phyloP scores from a whole-genome alignment of 768 basidiomycete species.

The Chalciporus chontae region DNA sequence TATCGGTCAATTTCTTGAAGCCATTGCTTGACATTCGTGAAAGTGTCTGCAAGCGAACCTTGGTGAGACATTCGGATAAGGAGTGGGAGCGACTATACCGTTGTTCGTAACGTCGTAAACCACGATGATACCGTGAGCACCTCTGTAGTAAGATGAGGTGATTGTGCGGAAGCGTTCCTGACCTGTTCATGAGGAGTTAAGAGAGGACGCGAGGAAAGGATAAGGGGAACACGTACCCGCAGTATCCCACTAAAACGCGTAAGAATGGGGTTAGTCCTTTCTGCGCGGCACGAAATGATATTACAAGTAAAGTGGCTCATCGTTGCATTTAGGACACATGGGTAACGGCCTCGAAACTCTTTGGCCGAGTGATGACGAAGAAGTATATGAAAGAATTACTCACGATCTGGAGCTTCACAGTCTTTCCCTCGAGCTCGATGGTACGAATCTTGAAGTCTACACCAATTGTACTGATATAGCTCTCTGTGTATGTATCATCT shows the following conservation, averaged over 20 bases:
- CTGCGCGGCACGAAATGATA: background rate
- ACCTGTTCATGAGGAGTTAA: conserved; percentile 43
- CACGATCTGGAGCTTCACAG: conserved; percentile 97
- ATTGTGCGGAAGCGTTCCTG: conserved; percentile 99
- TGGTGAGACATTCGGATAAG: background rate
- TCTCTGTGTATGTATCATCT: conserved; percentile 97
- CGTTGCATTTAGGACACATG: background rate
- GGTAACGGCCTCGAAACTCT: background rate
- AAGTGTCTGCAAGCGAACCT: conserved; percentile 61
- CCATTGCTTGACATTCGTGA: conserved; percentile 95
- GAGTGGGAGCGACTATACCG: conserved; percentile 40
- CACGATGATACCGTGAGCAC: conserved; percentile 96
- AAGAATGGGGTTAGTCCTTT: conserved; percentile 14
- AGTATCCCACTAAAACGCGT: conserved; percentile 77
- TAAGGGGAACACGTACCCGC: conserved; percentile 56
- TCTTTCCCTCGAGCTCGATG: conserved; percentile 98
- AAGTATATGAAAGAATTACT: conserved; percentile 36
- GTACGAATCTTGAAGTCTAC: conserved; percentile 99
- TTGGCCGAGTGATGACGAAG: conserved; percentile 1
- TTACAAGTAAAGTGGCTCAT: background rate
- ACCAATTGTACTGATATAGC: conserved; percentile 96
- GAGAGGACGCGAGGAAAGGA: conserved; percentile 1
- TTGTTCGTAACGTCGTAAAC: conserved; percentile 99
- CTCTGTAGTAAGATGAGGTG: conserved; percentile 99
- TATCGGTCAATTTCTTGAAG: conserved; percentile 91